Conservation (phyloP, 129 eudicot genomes). For the Mikania micrantha region DNA sequence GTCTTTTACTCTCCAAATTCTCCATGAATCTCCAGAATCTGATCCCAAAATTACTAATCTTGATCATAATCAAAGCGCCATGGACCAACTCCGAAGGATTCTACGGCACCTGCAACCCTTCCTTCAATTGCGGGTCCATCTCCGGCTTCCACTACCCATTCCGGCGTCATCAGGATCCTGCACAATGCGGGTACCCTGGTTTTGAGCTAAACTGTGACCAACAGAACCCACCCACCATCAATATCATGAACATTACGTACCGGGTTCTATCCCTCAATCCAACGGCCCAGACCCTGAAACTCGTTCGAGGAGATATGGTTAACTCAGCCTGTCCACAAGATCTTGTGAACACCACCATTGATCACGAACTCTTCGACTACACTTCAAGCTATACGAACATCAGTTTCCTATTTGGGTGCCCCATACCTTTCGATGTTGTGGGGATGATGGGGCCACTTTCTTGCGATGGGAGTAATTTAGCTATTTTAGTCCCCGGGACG, state of each 20-base stretch:
- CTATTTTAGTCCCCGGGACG: constrained; percentile 29
- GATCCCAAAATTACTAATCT: constrained; percentile 12
- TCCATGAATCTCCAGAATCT: constrained; percentile 31
- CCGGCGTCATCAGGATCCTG: constrained; percentile 39
- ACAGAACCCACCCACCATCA: constrained; percentile 13
- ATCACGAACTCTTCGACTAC: constrained; percentile 40
- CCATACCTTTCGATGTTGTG: background rate
- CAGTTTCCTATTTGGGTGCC: constrained; percentile 55
- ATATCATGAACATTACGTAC: constrained; percentile 30
- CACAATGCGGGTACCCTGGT: constrained; percentile 53
- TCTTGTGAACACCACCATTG: constrained; percentile 50
- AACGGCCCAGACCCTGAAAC: constrained; percentile 20
- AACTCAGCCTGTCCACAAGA: constrained; percentile 34
- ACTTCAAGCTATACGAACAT: constrained; percentile 26
- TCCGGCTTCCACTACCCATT: constrained; percentile 59
- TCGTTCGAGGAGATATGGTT: constrained; percentile 46
- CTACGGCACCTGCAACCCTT: constrained; percentile 32
- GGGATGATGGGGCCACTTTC: background rate
- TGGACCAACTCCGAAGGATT: constrained; percentile 12
- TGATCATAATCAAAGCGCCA: constrained; percentile 16
- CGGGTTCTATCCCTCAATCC: constrained; percentile 30
- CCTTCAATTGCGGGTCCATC: constrained; percentile 58
- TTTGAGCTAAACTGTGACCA: constrained; percentile 40
- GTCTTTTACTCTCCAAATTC: background rate
- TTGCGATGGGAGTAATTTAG: constrained; percentile 25